A percentile compares a stretch with the other conserved stretches of the same genome.
Conservation (phyloP, 257 asterid genomes). For the Lycium ferocissimum region DNA sequence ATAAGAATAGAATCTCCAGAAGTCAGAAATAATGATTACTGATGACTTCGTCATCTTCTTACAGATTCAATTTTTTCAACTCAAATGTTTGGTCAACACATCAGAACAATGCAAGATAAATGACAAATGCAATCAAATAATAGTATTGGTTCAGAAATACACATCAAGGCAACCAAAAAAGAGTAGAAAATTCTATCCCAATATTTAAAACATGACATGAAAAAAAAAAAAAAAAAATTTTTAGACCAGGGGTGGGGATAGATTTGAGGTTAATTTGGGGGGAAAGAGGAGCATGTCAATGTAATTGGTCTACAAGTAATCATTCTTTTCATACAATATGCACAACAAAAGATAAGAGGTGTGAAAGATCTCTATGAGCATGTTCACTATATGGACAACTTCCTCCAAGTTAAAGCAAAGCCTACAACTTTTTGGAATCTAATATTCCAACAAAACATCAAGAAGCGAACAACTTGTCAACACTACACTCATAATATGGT, state of each 20-base stretch:
- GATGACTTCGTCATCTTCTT: not conserved
- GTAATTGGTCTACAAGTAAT: not conserved
- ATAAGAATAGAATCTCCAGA: not conserved
- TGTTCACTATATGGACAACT: not conserved
- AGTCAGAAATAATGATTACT: conserved; percentile 25
- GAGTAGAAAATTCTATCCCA: not conserved
- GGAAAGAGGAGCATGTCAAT: not conserved
- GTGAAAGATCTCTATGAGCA: not conserved
- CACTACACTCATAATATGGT: not conserved
- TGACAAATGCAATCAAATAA: not conserved
- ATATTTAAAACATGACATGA: not conserved
- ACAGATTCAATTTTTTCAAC: not conserved
- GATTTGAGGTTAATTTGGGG: not conserved
- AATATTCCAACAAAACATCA: not conserved
- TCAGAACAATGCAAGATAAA: conserved; percentile 18
- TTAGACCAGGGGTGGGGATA: too few species aligned
- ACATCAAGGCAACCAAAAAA: not conserved
- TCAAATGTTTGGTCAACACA: conserved; percentile 14
- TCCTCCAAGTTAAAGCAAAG: not conserved
- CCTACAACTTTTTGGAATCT: not conserved
- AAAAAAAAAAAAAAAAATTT: not conserved
- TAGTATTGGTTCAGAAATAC: not conserved
- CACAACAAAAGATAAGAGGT: not conserved
- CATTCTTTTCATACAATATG: not conserved
- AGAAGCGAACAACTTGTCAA: not conserved